phyloP scores from a whole-genome alignment of 2,329 filamentous ascomycete species.

The Bertia moriformis region DNA sequence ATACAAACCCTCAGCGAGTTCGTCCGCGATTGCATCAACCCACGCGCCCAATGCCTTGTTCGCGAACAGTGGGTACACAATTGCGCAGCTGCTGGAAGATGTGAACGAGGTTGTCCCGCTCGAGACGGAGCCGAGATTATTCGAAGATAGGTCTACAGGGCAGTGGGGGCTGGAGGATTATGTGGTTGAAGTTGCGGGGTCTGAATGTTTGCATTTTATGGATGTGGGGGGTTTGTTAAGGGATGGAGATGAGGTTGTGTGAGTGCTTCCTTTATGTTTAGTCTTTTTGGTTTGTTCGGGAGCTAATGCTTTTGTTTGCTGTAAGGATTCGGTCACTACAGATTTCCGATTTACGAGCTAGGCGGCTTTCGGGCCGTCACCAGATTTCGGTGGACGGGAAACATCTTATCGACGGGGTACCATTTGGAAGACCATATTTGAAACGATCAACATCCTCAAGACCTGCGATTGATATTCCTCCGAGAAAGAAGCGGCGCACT shows the following conservation, averaged over 20 bases:
- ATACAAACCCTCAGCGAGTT: not conserved
- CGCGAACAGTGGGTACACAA: slow-evolving; percentile 25
- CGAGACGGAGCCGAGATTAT: slow-evolving; percentile 28
- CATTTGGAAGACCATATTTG: slow-evolving; percentile 65
- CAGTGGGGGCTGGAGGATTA: slow-evolving; percentile 88
- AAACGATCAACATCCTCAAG: slow-evolving; percentile 36
- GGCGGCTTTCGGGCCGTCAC: slow-evolving; percentile 60
- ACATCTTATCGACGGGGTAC: slow-evolving; percentile 71
- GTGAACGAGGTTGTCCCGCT: slow-evolving; percentile 71
- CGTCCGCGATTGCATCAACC: not conserved
- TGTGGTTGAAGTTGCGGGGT: slow-evolving; percentile 64
- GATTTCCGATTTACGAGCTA: slow-evolving; percentile 57
- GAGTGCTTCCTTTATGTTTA: slow-evolving; percentile 14
- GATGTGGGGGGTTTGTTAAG: slow-evolving; percentile 55
- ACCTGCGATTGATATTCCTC: slow-evolving; percentile 57
- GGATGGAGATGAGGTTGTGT: slow-evolving; percentile 75
- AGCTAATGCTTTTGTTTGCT: not conserved
- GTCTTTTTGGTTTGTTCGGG: not conserved
- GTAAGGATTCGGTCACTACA: slow-evolving; percentile 64
- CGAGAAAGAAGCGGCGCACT: slow-evolving; percentile 53
- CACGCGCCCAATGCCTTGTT: not conserved
- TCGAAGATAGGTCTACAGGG: slow-evolving; percentile 17
- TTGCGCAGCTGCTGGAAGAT: slow-evolving; percentile 63
- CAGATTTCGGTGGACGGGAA: slow-evolving; percentile 69
- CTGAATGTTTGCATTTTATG: slow-evolving; percentile 80